Evolutionary conservation across 192 early-diverging fungal species (phyloP).

Genomic region (Mortierella hygrophila): DNA sequence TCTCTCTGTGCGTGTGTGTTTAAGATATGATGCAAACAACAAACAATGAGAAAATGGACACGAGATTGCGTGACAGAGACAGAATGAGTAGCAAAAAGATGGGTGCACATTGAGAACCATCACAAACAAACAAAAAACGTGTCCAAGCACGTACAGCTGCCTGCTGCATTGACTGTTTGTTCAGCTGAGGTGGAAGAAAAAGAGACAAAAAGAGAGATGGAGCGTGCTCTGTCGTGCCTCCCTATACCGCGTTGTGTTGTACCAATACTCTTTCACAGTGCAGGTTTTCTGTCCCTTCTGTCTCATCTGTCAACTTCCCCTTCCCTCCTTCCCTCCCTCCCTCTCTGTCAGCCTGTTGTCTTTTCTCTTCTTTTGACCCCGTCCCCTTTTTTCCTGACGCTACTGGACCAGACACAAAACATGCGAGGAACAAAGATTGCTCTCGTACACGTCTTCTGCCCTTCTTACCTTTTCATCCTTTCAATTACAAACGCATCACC

Average conservation of each 20-base stretch:
- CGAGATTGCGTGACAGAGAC: not conserved
- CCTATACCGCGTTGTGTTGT: not conserved
- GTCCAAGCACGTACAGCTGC: not conserved
- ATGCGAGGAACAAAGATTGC: not conserved
- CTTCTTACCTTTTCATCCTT: too few relatives aligned
- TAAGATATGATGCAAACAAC: not conserved
- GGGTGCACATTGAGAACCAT: not conserved
- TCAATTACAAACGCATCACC: too few relatives aligned
- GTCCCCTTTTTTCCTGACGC: slow-evolving; percentile 11
- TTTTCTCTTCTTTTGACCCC: not conserved
- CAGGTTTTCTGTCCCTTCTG: not conserved
- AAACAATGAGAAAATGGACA: not conserved
- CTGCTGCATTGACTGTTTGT: not conserved
- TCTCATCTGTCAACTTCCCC: not conserved
- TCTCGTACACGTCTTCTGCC: not conserved
- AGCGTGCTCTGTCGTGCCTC: not conserved
- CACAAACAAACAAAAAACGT: not conserved
- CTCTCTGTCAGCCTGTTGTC: too few relatives aligned
- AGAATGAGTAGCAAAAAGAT: not conserved
- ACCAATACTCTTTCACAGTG: not conserved
- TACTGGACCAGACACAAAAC: not conserved
- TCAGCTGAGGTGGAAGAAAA: not conserved
- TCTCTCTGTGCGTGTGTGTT: not conserved
- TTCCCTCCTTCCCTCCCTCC: not conserved
- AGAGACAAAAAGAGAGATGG: not conserved